Base-by-base conservation (phyloP, 345 rosid genomes). In the Lepidium africanum region DNA sequence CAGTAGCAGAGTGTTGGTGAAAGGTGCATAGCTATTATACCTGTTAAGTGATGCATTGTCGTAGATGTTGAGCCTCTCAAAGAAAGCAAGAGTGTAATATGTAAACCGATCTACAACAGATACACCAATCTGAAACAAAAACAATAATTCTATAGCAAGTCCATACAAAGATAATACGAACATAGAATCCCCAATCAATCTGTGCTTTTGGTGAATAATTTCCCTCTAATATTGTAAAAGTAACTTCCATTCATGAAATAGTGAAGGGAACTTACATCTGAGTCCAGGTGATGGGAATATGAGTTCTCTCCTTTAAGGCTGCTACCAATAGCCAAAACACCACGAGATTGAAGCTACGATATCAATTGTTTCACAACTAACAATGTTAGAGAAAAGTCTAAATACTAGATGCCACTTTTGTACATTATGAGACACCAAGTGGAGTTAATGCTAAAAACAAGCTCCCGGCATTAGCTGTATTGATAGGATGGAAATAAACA, bases 251-350 rank as follows among this genome's bases (percentile, higher is more conserved):
- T 36, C 63, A 52, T 42, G 21, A 51, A 62, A 47, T 52, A 21
- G 42, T 49, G 37, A 57, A 63, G 55, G 23, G 37, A 38, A 72
- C 95, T 84, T 84, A 89, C 96, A 85, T 94, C 96, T 54, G 97
- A 84, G 77, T 91, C 99, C 76, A 94, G 78, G 79, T 91, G 99
- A 83, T 94, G 99, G 14, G 97, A 94, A 72, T 91, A 94, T n/a
- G 99, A 94, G 80, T 86, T 94, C 77, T 94, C 99, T 75, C 96
- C 99, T 83, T 91, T 94, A 82, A 73, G 80, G 82, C 99, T 94
- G 74, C 99, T 91, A 72, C 97, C 97, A 73, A 94, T 89, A 15
- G 97, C 89, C 88, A 94, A 82, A 78, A 84, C 96, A 74, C 93
- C 97, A 60, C 96, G 96, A 15, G 99, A 94, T 45, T 84, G 96